Conservation (phyloP, 2,329 filamentous ascomycete genomes). For the Escovopsis sp. region DNA sequence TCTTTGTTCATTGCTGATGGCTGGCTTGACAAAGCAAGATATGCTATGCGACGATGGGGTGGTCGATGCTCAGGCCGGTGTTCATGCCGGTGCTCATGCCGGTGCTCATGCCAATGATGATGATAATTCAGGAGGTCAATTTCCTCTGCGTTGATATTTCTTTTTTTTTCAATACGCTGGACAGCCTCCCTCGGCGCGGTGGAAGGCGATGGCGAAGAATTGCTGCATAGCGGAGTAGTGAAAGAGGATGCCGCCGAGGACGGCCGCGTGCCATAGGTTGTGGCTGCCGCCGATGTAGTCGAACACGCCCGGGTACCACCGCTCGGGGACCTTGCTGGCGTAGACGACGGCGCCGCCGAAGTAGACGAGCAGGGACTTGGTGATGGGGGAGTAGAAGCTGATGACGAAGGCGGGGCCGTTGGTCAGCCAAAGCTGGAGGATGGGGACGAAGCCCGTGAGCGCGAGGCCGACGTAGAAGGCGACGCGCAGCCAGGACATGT, state of each 20-base stretch:
- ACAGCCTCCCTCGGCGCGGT: slow-evolving; percentile 46
- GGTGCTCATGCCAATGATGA: neutral
- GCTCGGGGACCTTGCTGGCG: slow-evolving; percentile 80
- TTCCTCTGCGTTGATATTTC: no score
- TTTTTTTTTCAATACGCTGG: slow-evolving; percentile 29
- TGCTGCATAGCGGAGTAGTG: slow-evolving; percentile 94
- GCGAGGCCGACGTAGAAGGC: slow-evolving; percentile 81
- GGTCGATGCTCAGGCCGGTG: no score
- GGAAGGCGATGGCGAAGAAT: slow-evolving; percentile 71
- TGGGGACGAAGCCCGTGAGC: slow-evolving; percentile 74
- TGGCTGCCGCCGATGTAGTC: slow-evolving; percentile 93
- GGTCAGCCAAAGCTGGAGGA: slow-evolving; percentile 66
- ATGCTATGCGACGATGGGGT: no score
- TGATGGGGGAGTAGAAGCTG: slow-evolving; percentile 76
- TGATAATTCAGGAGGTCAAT: no score
- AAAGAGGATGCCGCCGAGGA: slow-evolving; percentile 89
- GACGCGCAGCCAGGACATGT: slow-evolving; percentile 89
- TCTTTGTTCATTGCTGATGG: no score
- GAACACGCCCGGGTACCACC: slow-evolving; percentile 84
- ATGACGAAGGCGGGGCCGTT: slow-evolving; percentile 68
- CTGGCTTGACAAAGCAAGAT: no score
- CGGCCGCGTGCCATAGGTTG: slow-evolving; percentile 94
- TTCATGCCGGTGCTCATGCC: no score
- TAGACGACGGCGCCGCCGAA: slow-evolving; percentile 73
- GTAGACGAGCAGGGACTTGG: slow-evolving; percentile 79